Base-by-base conservation (phyloP, 257 asterid genomes). In the Leptodermis oblonga region DNA sequence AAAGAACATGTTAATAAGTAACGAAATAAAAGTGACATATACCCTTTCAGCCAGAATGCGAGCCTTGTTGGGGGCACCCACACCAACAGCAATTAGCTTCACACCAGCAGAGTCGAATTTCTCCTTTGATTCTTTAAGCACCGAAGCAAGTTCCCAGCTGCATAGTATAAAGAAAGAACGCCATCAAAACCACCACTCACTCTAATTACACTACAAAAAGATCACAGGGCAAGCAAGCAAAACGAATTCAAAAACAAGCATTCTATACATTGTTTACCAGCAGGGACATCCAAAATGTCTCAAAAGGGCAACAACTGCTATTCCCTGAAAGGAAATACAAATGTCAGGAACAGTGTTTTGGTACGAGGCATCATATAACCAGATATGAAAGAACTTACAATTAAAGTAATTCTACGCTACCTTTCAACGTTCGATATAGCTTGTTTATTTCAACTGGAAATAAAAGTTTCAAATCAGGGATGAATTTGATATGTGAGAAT, bases 201-300 rank as follows among this genome's bases (percentile, higher is more conserved):
- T 37, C 46, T 61, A 61, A 61, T 34, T 36, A 36, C 46, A 33
- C 28, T 17, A n/a, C 17, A 18, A 17, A 39, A 49, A 45, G 17
- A 68, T 55, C 5, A 45, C n/a, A 26, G 46, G 22, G 22, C 46
- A 49, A 14, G 71, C 28, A 49, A n/a, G 5, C 26, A 10, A 66
- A 1, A 66, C 12, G 1, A 15, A 46, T 18, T 12, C 8, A 9
- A 33, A 33, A 59, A 34, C 23, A 17, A 46, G 14, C 36, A 41
- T 18, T 34, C 4, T 62, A 22, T 65, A 48, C 63, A 51, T 45
- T 45, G 75, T 42, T 80, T 90, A 92, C 97, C 96, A 77, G 84
- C 97, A 92, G 79, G 86, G 79, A 69, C 98, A 92, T 71, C 98
- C 95, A 76, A 92, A 92, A 82, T 92, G 98, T 71, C 98, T 86